A percentile compares a stretch with the other conserved stretches of the same genome.
Conservation (phyloP, 208 protist genomes). For the Wallacemonas sp. region DNA sequence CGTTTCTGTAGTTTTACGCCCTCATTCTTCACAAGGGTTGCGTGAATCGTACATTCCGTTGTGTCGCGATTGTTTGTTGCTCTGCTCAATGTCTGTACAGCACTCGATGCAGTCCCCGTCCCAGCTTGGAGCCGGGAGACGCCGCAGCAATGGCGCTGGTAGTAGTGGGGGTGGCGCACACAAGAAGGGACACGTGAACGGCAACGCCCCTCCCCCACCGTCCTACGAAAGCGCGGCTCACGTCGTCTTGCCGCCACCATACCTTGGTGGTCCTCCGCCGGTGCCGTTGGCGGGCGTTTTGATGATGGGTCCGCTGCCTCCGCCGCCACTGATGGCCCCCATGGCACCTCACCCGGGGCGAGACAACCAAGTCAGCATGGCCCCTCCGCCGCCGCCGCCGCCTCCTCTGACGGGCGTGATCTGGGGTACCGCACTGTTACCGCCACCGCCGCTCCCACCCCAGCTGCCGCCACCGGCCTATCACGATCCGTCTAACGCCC, state of each 20-base stretch:
- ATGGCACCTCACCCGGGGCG: too few species aligned
- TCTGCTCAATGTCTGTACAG: slow-evolving; percentile 7
- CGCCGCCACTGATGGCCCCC: background rate
- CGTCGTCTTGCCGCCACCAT: slow-evolving; percentile 1
- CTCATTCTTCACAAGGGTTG: too few species aligned
- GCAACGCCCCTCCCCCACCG: background rate
- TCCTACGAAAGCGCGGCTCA: background rate
- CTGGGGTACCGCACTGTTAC: too few species aligned
- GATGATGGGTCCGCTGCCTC: slow-evolving; percentile 9
- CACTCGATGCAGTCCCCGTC: background rate
- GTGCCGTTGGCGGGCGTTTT: background rate
- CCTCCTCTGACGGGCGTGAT: background rate
- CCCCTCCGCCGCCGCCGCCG: background rate
- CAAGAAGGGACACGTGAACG: background rate
- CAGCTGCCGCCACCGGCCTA: slow-evolving; percentile 3
- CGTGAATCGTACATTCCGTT: too few species aligned
- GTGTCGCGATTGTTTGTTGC: too few species aligned
- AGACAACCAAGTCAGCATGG: background rate
- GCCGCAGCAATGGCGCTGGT: too few species aligned
- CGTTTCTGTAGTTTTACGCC: background rate
- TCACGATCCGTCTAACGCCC: background rate
- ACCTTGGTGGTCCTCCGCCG: background rate
- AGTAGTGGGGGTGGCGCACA: too few species aligned
- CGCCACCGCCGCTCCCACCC: background rate
- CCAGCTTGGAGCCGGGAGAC: background rate